Evolutionary conservation across 1,139 yeast species (phyloP), one percentile per base, ranked within the genome.

Genomic region (Martiniozyma asiatica): DNA sequence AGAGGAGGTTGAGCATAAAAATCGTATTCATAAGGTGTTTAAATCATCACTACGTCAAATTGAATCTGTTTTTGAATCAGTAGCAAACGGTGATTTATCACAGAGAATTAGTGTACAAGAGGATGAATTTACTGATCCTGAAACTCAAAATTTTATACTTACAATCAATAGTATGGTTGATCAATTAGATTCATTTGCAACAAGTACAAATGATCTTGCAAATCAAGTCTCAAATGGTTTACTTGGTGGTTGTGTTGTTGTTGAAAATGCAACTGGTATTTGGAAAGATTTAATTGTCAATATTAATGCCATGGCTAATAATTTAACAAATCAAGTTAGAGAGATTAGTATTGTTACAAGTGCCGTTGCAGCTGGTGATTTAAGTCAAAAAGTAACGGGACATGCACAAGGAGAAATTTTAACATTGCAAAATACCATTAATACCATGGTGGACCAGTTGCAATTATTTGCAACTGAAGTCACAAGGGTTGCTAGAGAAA

Each of bases 181-280:
- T 51, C 92, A 80, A 53, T 61, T 81, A 36, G 89, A 78, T 49
- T 68, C 81, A 9, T 81, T 81, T 53, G 87, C 92, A 15, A 68
- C 69, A 37, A 93, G 80, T 53, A 92, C 81, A 22, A 78, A 89
- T 19, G 73, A 81, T 39, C 84, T 81, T 14, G 93, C 94, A 25
- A 79, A 89, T 9, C 92, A 81, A 46, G 94, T 81, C 19, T 89
- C 94, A 21, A 81, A 80, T 46, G 94, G 94, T 39, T 81, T 81
- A 38, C 62, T 81, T 29, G 94, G 94, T 42, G 94, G 94, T 21
- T 92, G 79, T 50, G 93, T 92, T 22, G 79, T 76, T 45, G 77
- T 76, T 38, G 34, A 35, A 14, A 48, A 46, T 25, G 74, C 89
- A 0, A 84, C 77, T 5, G 94, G 94, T 12, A 79, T 80, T 34